Conservation (phyloP, 495 filamentous ascomycete genomes). For the Copromyces sp. region DNA sequence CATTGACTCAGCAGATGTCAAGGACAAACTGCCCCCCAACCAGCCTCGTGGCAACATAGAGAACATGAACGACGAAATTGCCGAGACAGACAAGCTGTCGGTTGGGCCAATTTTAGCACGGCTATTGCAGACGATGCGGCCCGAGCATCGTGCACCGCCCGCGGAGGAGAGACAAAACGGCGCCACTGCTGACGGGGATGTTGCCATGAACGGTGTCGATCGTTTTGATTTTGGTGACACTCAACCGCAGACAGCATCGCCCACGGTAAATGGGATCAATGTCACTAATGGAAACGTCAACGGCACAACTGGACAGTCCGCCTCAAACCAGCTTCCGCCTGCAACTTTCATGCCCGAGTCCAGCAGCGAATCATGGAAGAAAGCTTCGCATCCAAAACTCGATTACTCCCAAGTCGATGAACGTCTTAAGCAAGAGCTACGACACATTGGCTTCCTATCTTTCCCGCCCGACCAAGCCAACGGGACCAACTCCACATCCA, state of each 20-base stretch:
- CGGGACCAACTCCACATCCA: conserved; percentile 37
- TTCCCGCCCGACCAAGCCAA: conserved; percentile 43
- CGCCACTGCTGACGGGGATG: conserved; percentile 43
- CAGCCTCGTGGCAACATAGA: conserved; percentile 77
- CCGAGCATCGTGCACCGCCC: conserved; percentile 59
- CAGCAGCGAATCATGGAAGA: conserved; percentile 46
- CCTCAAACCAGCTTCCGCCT: conserved; percentile 38
- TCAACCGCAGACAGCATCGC: neutral
- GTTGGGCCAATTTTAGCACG: conserved; percentile 75
- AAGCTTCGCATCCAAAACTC: conserved; percentile 51
- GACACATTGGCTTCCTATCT: conserved; percentile 83
- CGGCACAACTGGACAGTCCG: conserved; percentile 12
- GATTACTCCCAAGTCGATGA: conserved; percentile 82
- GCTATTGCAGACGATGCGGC: conserved; percentile 72
- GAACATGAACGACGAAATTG: conserved; percentile 69
- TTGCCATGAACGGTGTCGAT: conserved; percentile 22
- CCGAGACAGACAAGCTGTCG: conserved; percentile 85
- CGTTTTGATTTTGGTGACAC: conserved; percentile 10
- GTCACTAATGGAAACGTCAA: conserved; percentile 28
- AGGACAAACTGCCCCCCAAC: conserved; percentile 63
- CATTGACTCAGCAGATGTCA: conserved; percentile 46
- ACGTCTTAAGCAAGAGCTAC: conserved; percentile 79
- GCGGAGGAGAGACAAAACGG: conserved; percentile 52
- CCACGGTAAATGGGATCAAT: conserved; percentile 39
- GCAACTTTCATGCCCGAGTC: conserved; percentile 72